phyloP scores from a whole-genome alignment of 1,139 yeast genomes.

The Magnusiomyces paraingens region DNA sequence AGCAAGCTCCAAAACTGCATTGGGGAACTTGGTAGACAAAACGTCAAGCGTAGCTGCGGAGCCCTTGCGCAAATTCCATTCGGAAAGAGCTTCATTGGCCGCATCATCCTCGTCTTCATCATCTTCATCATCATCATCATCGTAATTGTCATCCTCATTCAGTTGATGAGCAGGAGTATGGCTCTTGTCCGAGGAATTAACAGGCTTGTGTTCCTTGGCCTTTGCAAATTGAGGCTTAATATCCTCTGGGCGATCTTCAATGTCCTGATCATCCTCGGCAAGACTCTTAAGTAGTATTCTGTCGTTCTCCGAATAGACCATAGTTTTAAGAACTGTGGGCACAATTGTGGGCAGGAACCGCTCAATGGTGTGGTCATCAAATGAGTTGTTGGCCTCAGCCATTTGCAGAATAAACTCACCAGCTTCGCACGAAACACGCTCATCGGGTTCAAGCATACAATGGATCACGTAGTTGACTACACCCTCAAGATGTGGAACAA shows the following conservation, averaged over 20 bases:
- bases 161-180: constrained; percentile 18
- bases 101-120: constrained; percentile 62
- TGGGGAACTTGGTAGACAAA: constrained; percentile 62
- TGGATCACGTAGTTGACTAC: constrained; percentile 80
- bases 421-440: constrained; percentile 80
- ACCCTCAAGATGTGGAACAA: constrained; percentile 75
- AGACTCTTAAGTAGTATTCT: constrained; percentile 54
- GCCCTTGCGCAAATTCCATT: constrained; percentile 91
- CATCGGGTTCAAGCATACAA: constrained; percentile 61
- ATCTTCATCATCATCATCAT: constrained; percentile 44
- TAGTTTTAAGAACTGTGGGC: constrained; percentile 69
- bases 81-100: constrained; percentile 54
- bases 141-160: constrained; percentile 26
- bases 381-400: constrained; percentile 45
- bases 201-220: constrained; percentile 53
- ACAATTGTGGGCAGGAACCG: constrained; percentile 46
- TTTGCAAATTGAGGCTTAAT: constrained; percentile 72
- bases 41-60: constrained; percentile 89
- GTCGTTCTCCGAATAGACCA: constrained; percentile 87
- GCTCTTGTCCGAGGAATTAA: constrained; percentile 30
- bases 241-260: constrained; percentile 83
- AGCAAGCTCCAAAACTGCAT: constrained; percentile 56
- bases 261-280: constrained; percentile 62
- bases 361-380: constrained; percentile 37
- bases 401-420: constrained; percentile 83